phyloP scores from a whole-genome alignment of 352 stramenopile species.

The Phytophthora idaei region DNA sequence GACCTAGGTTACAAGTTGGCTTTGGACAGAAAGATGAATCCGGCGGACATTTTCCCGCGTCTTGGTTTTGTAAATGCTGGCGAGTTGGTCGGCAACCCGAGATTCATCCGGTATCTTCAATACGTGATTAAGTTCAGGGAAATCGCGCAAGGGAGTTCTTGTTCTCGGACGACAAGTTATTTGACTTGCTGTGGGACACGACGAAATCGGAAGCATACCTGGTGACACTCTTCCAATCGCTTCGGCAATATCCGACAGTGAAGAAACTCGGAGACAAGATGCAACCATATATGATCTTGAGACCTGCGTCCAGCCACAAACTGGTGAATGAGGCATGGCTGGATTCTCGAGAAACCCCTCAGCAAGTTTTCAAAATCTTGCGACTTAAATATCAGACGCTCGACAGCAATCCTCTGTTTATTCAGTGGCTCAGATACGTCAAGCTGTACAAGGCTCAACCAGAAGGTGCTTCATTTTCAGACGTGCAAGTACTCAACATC shows the following conservation, averaged over 20 bases:
- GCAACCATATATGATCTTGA: background rate
- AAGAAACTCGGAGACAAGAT: background rate
- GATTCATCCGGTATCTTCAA: background rate
- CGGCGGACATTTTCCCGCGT: too few relatives aligned
- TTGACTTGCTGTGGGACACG: background rate
- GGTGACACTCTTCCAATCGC: background rate
- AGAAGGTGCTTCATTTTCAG: too few relatives aligned
- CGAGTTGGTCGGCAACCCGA: background rate
- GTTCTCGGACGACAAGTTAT: background rate
- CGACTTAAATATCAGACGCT: background rate
- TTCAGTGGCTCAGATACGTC: background rate
- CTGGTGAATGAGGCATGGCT: background rate
- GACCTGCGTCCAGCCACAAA: background rate
- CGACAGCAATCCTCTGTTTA: slow-evolving; percentile 6
- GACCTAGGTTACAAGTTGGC: too few relatives aligned
- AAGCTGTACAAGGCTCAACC: background rate
- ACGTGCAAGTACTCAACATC: too few relatives aligned
- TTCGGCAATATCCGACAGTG: background rate
- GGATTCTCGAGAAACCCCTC: background rate
- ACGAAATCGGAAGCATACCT: background rate
- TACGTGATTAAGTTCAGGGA: background rate
- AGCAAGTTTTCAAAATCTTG: background rate
- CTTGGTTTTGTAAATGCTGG: too few relatives aligned
- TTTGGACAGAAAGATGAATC: too few relatives aligned
- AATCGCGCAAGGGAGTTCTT: background rate